Evolutionary conservation across 805 yeast genomes (phyloP).

Genomic region (Blastobotrys attinorum): DNA sequence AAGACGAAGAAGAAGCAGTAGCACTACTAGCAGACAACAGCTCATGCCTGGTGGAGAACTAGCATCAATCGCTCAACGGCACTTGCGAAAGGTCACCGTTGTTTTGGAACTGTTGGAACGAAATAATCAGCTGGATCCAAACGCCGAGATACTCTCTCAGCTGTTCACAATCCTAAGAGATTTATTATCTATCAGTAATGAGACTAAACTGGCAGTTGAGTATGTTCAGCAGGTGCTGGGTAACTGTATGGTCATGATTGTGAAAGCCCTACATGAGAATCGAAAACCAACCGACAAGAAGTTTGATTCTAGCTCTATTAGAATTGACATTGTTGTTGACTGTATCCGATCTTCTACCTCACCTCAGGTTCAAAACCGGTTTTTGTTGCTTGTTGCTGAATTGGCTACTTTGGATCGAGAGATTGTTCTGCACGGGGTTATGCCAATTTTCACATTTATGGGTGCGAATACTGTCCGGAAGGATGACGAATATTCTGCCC

Average conservation of each 20-base stretch:
- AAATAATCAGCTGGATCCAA: conserved; percentile 22
- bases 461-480: conserved; percentile 96
- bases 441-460: conserved; percentile 99
- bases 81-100: conserved; percentile 68
- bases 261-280: conserved; percentile 32
- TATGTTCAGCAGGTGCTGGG: conserved; percentile 90
- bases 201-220: conserved; percentile 83
- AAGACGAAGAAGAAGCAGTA: conserved; percentile 63
- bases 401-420: conserved; percentile 87
- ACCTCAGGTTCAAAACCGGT: conserved; percentile 90
- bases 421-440: conserved; percentile 84
- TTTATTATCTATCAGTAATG: conserved; percentile 60
- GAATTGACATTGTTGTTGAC: conserved; percentile 87
- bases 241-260: conserved; percentile 68
- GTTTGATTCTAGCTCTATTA: conserved; percentile 55
- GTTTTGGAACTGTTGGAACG: conserved; percentile 73
- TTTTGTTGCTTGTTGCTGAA: conserved; percentile 76
- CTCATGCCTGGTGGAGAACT: conserved; percentile 44
- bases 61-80: conserved; percentile 65
- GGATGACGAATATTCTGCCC: conserved; percentile 90
- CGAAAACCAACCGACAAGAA: conserved; percentile 37
- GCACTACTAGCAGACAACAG: conserved; percentile 67
- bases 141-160: conserved; percentile 23
- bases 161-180: conserved; percentile 34
- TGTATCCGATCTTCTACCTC: conserved; percentile 83